A percentile compares a stretch with the other conserved stretches of the same genome.
Evolutionary conservation across 1,284 basidiomycete genomes (phyloP).

Genomic region (Pterulicium gracile): DNA sequence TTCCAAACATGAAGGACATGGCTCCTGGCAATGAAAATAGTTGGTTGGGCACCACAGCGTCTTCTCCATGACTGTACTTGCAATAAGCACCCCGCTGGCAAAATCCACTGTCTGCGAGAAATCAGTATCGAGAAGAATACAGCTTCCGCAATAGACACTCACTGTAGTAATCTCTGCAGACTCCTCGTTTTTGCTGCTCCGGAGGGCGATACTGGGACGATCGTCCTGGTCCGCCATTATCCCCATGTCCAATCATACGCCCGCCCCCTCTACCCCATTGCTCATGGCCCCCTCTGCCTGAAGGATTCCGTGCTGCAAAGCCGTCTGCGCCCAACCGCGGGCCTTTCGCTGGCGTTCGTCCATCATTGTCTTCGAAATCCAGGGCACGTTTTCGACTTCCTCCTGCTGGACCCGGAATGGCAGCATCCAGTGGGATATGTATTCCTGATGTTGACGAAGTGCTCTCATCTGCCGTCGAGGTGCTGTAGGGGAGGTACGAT

Average conservation of each 20-base stretch:
- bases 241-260: constrained; percentile 23
- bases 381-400: constrained; percentile 54
- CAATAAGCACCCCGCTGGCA: constrained; percentile 86
- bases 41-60: constrained; percentile 62
- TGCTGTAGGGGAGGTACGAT: constrained; percentile 67
- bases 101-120: constrained; percentile 67
- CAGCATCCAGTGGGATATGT: constrained; percentile 63
- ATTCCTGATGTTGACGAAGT: no score
- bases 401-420: constrained; percentile 34
- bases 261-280: constrained; percentile 19
- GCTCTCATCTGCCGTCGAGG: constrained; percentile 32
- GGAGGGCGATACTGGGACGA: constrained; percentile 47
- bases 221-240: constrained; percentile 20
- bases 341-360: constrained; percentile 52
- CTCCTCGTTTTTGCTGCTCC: constrained; percentile 54
- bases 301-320: constrained; percentile 48
- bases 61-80: constrained; percentile 85
- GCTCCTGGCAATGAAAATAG: constrained; percentile 37
- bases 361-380: constrained; percentile 49
- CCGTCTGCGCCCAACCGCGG: constrained; percentile 51
- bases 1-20: constrained; percentile 52
- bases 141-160: constrained; percentile 22
- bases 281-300: constrained; percentile 28
- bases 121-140: constrained; percentile 2
- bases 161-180: constrained; percentile 89